Percentiles rank a stretch among this genome's conserved stretches.
phyloP scores from a whole-genome alignment of 169 alveolate species.

The Gregarina niphandrodes region DNA sequence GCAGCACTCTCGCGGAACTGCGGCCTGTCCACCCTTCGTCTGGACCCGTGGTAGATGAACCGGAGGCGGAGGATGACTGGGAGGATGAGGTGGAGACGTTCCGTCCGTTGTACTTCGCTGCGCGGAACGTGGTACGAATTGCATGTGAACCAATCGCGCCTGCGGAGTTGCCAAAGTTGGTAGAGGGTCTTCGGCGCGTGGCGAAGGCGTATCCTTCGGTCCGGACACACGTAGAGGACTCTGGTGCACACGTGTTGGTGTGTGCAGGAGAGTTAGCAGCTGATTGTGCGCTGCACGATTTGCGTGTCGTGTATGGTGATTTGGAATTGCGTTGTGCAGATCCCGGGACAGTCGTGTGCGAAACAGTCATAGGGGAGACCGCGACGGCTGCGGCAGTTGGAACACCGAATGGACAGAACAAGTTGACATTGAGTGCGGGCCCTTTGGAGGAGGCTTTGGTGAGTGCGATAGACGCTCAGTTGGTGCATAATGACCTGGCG shows the following conservation, averaged over 20 bases:
- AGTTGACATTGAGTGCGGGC: slow-evolving; percentile 49
- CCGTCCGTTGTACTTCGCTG: slow-evolving; percentile 39
- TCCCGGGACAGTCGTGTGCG: slow-evolving; percentile 72
- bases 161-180: slow-evolving; percentile 91
- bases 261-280: slow-evolving; percentile 96
- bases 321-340: slow-evolving; percentile 57
- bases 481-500: neutral
- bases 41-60: too few relatives aligned
- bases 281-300: slow-evolving; percentile 88
- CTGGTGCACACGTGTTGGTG: slow-evolving; percentile 86
- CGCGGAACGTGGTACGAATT: slow-evolving; percentile 19
- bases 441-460: slow-evolving; percentile 59
- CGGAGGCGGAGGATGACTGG: too few relatives aligned
- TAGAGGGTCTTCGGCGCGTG: slow-evolving; percentile 78
- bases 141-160: slow-evolving; percentile 95
- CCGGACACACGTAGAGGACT: slow-evolving; percentile 79
- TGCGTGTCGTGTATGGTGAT: slow-evolving; percentile 83
- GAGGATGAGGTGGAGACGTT: slow-evolving; percentile 47
- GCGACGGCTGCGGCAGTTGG: neutral
- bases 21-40: neutral
- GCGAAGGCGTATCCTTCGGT: slow-evolving; percentile 72
- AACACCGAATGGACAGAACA: slow-evolving; percentile 39
- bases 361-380: slow-evolving; percentile 50
- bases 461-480: slow-evolving; percentile 38
- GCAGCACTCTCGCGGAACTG: slow-evolving; percentile 53